Base-by-base conservation (phyloP, 78 protist species). In the Speleostelium caveatum region DNA sequence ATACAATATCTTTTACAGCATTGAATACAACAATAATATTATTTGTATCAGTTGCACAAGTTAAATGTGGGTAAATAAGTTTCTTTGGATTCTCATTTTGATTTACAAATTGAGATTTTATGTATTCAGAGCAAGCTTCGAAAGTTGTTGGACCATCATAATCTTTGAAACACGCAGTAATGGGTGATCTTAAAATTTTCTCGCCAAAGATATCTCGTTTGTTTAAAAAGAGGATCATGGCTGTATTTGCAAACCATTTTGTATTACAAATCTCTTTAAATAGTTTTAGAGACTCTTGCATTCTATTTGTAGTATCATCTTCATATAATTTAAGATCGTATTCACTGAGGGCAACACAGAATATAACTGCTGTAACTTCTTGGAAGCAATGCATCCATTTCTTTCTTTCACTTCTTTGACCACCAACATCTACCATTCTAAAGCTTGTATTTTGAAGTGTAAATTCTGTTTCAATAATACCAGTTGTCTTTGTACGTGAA, bases 331-430 rank as follows among this genome's bases (percentile, higher is more conserved):
- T 71, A 24, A 92, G 97, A 77, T 98, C 98, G 67, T 90, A 98
- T 66, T 93, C 99, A 62, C 83, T 51, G 38, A 96, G 71, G 0
- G 98, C 97, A 24, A 96, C 94, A 56, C 94, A 89, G 75, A 97
- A 98, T 36, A 97, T 89, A 55, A 98, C 95, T n/a, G 98, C 97
- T 2, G 98, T 96, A n/a, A 98, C 99, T 58, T 92, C 87, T 62
- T 94, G 95, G 92, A 98, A 98, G 75, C 98, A 96, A 86, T 98
- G 98, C 86, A 98, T 96, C 99, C 99, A 98, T 93, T 97, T 98
- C 39, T 75, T 42, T n/a, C 99, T 65, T 92, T 97, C 98, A 49
- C 83, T 76, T 33, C 98, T 88, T 85, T 98, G 99, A 26, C 99
- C 99, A 42, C 98, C 99, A 12, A 98, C 98, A 56, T 98, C 99